Conservation (phyloP, 169 alveolate species). For the Cryptosporidium viatorum region DNA sequence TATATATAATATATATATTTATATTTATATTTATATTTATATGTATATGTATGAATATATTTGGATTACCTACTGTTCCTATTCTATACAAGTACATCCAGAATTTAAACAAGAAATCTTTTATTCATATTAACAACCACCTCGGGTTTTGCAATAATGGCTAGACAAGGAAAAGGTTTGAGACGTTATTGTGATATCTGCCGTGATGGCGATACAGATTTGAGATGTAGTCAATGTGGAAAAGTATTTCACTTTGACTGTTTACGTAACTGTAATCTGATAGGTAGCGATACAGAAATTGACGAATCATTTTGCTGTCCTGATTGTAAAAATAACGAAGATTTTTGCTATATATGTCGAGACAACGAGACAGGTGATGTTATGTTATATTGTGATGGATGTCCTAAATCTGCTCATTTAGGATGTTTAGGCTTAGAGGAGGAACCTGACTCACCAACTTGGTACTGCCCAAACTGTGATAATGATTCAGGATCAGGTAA, state of each 20-base stretch:
- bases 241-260: conserved; percentile 69
- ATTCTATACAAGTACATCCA: neutral
- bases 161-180: conserved; percentile 54
- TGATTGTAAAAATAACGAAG: conserved; percentile 86
- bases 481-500: conserved; percentile 77
- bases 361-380: conserved; percentile 83
- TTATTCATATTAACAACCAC: neutral
- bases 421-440: conserved; percentile 86
- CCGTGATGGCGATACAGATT: conserved; percentile 72
- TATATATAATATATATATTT: neutral
- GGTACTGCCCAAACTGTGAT: conserved; percentile 89
- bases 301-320: conserved; percentile 83
- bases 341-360: conserved; percentile 85
- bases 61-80: neutral
- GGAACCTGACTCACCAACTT: conserved; percentile 88
- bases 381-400: conserved; percentile 90
- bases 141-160: conserved; percentile 19
- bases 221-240: conserved; percentile 63
- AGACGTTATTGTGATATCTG: conserved; percentile 74
- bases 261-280: conserved; percentile 45
- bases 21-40: neutral
- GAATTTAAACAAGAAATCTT: neutral
- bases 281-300: conserved; percentile 73
- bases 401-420: conserved; percentile 90
- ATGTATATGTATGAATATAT: neutral